phyloP scores from a whole-genome alignment of 768 basidiomycete genomes.

The Chalciporus sphaerocephalus region DNA sequence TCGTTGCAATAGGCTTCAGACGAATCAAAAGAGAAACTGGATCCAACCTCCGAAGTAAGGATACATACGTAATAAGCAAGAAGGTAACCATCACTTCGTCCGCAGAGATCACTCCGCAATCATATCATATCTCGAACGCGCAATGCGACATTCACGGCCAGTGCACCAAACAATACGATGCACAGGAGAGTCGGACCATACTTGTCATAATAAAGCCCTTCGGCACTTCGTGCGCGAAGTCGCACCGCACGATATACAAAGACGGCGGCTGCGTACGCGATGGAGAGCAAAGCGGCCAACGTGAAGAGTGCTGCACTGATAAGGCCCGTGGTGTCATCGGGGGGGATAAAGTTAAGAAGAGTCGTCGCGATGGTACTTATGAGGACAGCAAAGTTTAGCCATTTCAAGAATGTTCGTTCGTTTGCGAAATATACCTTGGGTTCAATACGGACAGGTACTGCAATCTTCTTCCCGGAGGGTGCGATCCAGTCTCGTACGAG shows the following conservation, averaged over 20 bases:
- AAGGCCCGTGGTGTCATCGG: constrained; percentile 70
- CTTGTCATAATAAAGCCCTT: constrained; percentile 85
- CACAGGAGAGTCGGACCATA: constrained; percentile 80
- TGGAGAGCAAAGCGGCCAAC: constrained; percentile 79
- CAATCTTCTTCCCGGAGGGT: constrained; percentile 82
- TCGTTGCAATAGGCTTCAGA: background rate
- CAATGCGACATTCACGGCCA: constrained; percentile 72
- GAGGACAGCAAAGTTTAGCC: constrained; percentile 84
- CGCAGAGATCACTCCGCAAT: constrained; percentile 2
- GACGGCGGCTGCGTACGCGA: constrained; percentile 79
- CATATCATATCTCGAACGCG: constrained; percentile 61
- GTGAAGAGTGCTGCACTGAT: constrained; percentile 89
- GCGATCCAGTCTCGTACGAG: constrained; percentile 70
- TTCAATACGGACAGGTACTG: constrained; percentile 93
- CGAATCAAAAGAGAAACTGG: background rate
- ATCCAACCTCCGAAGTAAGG: background rate
- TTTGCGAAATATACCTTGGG: constrained; percentile 98
- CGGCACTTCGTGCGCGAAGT: constrained; percentile 66
- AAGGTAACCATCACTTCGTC: background rate
- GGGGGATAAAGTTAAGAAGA: constrained; percentile 77
- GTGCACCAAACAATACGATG: constrained; percentile 59
- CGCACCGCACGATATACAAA: constrained; percentile 72
- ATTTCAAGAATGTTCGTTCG: constrained; percentile 92
- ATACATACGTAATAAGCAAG: constrained; percentile 2
- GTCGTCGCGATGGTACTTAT: constrained; percentile 88